These are phyloP conservation scores for Pseudodiploospora longispora DNA, from an alignment of 2,329 filamentous ascomycete species.

Conservation along the genomic window DNA sequence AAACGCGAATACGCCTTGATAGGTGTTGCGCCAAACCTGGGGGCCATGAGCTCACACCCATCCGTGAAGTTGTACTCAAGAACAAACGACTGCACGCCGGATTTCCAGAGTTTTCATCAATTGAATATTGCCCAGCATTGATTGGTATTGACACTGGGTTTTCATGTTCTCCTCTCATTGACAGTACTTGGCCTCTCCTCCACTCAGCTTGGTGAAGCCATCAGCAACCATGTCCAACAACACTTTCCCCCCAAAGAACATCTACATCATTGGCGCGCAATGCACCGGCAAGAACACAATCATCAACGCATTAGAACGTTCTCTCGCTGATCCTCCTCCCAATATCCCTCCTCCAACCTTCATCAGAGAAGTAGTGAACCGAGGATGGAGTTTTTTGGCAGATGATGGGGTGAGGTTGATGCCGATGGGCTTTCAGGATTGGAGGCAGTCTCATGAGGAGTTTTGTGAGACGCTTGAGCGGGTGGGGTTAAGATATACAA, in stretches of 20 bases:
- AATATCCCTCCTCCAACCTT: slow-evolving; percentile 13
- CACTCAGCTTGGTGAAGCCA: too few species aligned
- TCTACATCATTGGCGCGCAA: slow-evolving; percentile 37
- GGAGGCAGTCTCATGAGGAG: slow-evolving; percentile 2
- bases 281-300: slow-evolving; percentile 39
- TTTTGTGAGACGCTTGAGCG: slow-evolving; percentile 1
- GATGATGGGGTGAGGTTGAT: slow-evolving; percentile 6
- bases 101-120: too few species aligned
- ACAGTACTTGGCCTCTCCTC: too few species aligned
- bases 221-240: neutral
- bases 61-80: slow-evolving; percentile 35
- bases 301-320: slow-evolving; percentile 22
- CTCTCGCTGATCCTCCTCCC: slow-evolving; percentile 12
- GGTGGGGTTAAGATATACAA: neutral
- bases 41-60: slow-evolving; percentile 30
- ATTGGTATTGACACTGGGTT: too few species aligned
- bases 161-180: too few species aligned
- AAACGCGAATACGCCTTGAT: slow-evolving; percentile 22
- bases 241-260: too few species aligned
- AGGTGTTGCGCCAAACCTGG: slow-evolving; percentile 24
- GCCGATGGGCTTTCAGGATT: slow-evolving; percentile 5
- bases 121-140: too few species aligned
- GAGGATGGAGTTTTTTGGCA: slow-evolving; percentile 1
- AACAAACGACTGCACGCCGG: too few species aligned
- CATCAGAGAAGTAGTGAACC: slow-evolving; percentile 30